phyloP scores from a whole-genome alignment of 345 rosid genomes.

The Rhodamnia rubescens region DNA sequence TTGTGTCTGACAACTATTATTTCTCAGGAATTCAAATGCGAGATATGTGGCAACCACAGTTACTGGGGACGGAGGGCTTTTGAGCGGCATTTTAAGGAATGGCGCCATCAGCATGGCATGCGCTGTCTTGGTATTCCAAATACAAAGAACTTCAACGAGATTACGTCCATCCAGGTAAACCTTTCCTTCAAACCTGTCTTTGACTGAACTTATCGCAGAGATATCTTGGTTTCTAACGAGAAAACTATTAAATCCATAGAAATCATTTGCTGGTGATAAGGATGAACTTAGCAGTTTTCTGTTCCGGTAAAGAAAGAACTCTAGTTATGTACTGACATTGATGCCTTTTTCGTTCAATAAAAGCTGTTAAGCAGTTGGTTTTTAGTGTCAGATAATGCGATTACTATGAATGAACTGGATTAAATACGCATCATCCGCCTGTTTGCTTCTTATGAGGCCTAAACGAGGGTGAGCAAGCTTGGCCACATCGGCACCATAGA shows the following conservation, averaged over 20 bases:
- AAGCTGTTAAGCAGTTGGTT: neutral
- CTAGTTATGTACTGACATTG: neutral
- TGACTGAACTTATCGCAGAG: neutral
- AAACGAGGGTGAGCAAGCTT: neutral
- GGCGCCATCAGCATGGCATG: slow-evolving; percentile 99
- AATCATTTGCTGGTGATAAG: neutral
- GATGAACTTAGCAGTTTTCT: neutral
- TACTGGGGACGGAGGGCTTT: slow-evolving; percentile 98
- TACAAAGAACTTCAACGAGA: slow-evolving; percentile 96
- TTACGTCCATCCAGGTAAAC: slow-evolving; percentile 75
- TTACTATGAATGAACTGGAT: neutral
- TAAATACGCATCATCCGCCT: neutral
- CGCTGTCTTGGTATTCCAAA: slow-evolving; percentile 97
- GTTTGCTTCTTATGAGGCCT: neutral
- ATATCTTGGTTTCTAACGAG: neutral
- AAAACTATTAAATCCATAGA: neutral
- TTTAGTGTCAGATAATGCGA: neutral
- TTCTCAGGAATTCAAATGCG: slow-evolving; percentile 82
- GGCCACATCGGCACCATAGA: neutral
- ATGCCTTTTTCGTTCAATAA: neutral
- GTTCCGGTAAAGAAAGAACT: neutral
- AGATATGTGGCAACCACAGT: slow-evolving; percentile 91
- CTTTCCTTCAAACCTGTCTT: neutral
- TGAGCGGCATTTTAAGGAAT: slow-evolving; percentile 97
- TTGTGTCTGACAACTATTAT: neutral